Evolutionary conservation across 768 basidiomycete species (phyloP).

Genomic region (Cyclocybe aegerita): DNA sequence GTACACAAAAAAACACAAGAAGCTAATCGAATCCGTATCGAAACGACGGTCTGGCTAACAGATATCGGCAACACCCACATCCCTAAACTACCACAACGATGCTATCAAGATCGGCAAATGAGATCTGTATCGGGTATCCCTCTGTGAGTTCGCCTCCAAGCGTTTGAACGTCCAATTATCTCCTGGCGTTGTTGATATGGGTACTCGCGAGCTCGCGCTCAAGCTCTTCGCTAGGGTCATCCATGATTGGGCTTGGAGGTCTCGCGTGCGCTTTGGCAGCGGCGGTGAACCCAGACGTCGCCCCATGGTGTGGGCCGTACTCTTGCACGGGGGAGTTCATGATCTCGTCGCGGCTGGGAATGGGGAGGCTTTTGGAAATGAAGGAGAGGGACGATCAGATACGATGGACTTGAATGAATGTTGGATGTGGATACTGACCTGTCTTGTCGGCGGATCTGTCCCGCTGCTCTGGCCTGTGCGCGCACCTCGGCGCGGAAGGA

Average conservation of each 20-base stretch:
- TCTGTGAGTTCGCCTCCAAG: background rate
- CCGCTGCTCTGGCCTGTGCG: constrained; percentile 70
- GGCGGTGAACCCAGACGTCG: constrained; percentile 68
- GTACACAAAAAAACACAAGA: constrained; percentile 2
- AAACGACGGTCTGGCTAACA: background rate
- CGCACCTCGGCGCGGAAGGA: constrained; percentile 89
- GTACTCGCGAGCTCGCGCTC: constrained; percentile 84
- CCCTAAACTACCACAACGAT: too few relatives aligned
- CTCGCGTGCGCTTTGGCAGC: constrained; percentile 30
- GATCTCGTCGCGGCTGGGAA: constrained; percentile 82
- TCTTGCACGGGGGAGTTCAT: constrained; percentile 75
- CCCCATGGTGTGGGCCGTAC: constrained; percentile 56
- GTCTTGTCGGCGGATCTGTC: constrained; percentile 76
- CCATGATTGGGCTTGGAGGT: constrained; percentile 71
- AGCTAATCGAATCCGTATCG: constrained; percentile 1
- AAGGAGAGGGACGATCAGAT: background rate
- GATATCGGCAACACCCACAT: too few relatives aligned
- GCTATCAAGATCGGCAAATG: too few relatives aligned
- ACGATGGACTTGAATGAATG: constrained; percentile 1
- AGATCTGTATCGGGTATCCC: too few relatives aligned
- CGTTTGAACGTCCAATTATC: constrained; percentile 3
- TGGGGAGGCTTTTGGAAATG: constrained; percentile 55
- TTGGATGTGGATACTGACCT: constrained; percentile 42
- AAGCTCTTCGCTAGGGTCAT: constrained; percentile 82
- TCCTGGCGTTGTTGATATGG: constrained; percentile 41